Evolutionary conservation across 441 rosid genomes (phyloP).

Genomic region (Euphorbia celastroides): DNA sequence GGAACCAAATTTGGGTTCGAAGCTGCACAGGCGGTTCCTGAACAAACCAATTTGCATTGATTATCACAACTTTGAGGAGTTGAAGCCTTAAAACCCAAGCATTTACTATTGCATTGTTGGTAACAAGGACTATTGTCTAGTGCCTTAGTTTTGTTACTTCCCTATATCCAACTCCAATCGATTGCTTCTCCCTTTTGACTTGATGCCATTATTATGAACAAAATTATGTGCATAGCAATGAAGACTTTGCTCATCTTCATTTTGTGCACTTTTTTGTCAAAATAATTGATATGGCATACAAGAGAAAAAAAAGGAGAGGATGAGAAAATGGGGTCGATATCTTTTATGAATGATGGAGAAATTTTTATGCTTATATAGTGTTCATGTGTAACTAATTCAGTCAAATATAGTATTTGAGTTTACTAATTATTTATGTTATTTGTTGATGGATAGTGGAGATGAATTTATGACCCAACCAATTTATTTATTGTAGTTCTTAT

Average conservation of each 20-base stretch:
- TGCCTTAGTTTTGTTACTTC: not conserved
- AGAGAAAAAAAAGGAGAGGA: not conserved
- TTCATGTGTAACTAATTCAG: not conserved
- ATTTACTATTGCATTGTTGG: not conserved
- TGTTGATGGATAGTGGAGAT: not conserved
- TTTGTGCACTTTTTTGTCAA: not conserved
- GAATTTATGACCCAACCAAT: not conserved
- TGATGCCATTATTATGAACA: not conserved
- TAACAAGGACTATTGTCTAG: not conserved
- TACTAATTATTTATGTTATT: not conserved
- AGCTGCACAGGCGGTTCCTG: not conserved
- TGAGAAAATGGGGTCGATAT: not conserved
- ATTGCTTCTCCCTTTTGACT: not conserved
- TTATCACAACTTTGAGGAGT: not conserved
- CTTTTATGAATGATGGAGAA: not conserved
- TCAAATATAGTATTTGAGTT: not conserved
- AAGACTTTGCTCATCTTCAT: not conserved
- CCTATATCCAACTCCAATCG: not conserved
- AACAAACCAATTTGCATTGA: not conserved
- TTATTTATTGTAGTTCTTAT: not conserved
- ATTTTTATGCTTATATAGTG: not conserved
- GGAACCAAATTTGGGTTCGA: not conserved
- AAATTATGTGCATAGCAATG: not conserved
- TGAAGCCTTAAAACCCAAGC: not conserved
- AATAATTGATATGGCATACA: too few species aligned